Conservation (phyloP, 768 basidiomycete genomes). For the Cystofilobasidium macerans region DNA sequence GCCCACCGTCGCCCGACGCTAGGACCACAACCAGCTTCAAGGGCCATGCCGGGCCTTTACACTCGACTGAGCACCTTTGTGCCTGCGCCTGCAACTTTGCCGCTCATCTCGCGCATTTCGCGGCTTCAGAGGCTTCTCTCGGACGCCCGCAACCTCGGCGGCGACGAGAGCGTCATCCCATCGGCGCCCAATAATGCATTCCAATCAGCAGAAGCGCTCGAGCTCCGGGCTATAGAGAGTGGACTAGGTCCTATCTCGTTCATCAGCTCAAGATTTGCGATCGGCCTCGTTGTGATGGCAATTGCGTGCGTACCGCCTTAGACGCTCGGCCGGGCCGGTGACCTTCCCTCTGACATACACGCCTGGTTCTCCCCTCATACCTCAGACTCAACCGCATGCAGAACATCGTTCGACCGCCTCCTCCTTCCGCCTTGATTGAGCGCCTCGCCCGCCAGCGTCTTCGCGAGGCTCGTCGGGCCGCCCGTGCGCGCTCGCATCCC, state of each 20-base stretch:
- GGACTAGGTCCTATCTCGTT: background rate
- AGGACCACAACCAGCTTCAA: background rate
- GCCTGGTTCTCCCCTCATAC: background rate
- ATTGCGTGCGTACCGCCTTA: background rate
- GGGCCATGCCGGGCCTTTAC: background rate
- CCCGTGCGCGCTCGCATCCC: background rate
- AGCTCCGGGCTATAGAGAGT: background rate
- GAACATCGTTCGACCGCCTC: constrained; percentile 5
- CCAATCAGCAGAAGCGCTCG: background rate
- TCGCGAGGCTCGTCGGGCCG: background rate
- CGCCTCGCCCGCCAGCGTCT: background rate
- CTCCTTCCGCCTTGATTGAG: constrained; percentile 4
- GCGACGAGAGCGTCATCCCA: background rate
- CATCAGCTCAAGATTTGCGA: background rate
- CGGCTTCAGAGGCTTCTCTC: background rate
- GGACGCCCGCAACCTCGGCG: background rate
- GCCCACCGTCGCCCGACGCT: too few species aligned
- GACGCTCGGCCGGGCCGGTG: too few species aligned
- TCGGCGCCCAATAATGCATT: background rate
- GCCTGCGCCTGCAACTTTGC: background rate
- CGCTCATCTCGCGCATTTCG: background rate
- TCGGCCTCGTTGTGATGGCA: background rate
- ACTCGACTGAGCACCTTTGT: background rate
- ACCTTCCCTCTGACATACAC: too few species aligned
- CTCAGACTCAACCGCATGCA: constrained; percentile 6